A percentile compares a stretch with the other conserved stretches of the same genome.
These are phyloP conservation scores for Protomyces inundatus DNA, from an alignment of 1,139 yeast species.

Conservation along the genomic window DNA sequence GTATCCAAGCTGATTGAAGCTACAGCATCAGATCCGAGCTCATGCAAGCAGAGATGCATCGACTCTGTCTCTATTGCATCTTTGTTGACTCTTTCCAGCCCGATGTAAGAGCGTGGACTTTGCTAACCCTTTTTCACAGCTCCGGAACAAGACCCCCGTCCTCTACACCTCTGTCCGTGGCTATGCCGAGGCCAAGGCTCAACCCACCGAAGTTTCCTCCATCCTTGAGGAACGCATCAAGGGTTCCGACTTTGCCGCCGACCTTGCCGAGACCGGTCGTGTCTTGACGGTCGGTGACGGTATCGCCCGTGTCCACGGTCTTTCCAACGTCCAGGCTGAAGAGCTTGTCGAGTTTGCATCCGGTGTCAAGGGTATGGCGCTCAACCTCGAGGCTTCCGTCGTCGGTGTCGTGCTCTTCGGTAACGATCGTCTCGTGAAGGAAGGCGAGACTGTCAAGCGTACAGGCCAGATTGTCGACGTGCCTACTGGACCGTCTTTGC, in stretches of 20 bases:
- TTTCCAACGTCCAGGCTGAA: constrained; percentile 99
- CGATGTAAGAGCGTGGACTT: neutral
- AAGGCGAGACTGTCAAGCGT: constrained; percentile 99
- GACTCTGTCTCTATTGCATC: neutral
- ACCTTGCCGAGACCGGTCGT: constrained; percentile 99
- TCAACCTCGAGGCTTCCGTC: constrained; percentile 83
- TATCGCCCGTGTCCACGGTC: constrained; percentile 99
- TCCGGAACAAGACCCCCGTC: constrained; percentile 24
- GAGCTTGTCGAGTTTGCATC: constrained; percentile 99
- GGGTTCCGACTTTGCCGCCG: constrained; percentile 96
- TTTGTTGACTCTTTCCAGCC: neutral
- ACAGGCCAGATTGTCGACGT: constrained; percentile 99
- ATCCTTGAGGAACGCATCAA: constrained; percentile 99
- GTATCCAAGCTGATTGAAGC: neutral
- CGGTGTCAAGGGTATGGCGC: constrained; percentile 99
- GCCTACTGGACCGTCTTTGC: constrained; percentile 95
- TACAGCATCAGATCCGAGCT: neutral
- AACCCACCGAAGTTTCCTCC: constrained; percentile 98
- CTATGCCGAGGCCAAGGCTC: constrained; percentile 82
- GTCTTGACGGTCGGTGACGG: constrained; percentile 99
- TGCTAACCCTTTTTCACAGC: constrained; percentile 5
- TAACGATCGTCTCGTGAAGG: constrained; percentile 97
- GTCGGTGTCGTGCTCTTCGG: constrained; percentile 99
- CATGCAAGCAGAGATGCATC: neutral
- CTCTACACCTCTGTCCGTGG: constrained; percentile 26